These are phyloP conservation scores for Penicillium aurantiogriseum DNA, from an alignment of 2,329 filamentous ascomycete species.

Conservation along the genomic window DNA sequence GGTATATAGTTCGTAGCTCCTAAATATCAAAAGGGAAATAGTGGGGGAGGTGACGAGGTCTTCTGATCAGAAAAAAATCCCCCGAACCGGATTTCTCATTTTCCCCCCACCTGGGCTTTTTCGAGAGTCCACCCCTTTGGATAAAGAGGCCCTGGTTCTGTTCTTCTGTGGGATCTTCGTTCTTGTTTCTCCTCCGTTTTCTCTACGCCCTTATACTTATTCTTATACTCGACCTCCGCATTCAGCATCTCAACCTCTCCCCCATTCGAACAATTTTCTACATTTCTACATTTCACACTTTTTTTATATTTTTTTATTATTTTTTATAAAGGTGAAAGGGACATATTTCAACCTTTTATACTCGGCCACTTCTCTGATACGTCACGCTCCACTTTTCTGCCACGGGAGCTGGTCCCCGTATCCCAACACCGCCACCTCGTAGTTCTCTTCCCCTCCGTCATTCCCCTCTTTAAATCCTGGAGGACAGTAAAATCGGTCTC, in stretches of 20 bases:
- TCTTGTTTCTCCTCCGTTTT: conserved; percentile 10
- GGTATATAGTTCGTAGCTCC: no score
- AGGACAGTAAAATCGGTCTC: conserved; percentile 8
- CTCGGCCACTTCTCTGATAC: conserved; percentile 8
- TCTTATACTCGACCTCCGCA: neutral
- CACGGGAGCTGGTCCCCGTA: conserved; percentile 14
- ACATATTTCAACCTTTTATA: neutral
- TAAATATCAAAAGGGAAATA: conserved; percentile 1
- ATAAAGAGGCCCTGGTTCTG: conserved; percentile 24
- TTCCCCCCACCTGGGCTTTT: conserved; percentile 7
- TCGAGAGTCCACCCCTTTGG: conserved; percentile 21
- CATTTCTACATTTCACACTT: neutral
- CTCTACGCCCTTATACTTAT: neutral
- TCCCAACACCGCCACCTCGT: conserved; percentile 15
- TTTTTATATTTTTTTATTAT: neutral
- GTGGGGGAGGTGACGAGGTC: conserved; percentile 30
- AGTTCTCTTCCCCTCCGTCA: conserved; percentile 8
- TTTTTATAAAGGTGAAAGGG: neutral
- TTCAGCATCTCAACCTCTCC: neutral
- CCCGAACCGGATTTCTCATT: conserved; percentile 27
- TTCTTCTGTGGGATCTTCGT: neutral
- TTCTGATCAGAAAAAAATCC: conserved; percentile 36
- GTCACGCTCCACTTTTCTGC: conserved; percentile 18
- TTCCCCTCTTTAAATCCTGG: conserved; percentile 11
- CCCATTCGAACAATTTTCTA: neutral